Evolutionary conservation across 306 rosid species (phyloP).

Genomic region (Phaseolus lunatus): DNA sequence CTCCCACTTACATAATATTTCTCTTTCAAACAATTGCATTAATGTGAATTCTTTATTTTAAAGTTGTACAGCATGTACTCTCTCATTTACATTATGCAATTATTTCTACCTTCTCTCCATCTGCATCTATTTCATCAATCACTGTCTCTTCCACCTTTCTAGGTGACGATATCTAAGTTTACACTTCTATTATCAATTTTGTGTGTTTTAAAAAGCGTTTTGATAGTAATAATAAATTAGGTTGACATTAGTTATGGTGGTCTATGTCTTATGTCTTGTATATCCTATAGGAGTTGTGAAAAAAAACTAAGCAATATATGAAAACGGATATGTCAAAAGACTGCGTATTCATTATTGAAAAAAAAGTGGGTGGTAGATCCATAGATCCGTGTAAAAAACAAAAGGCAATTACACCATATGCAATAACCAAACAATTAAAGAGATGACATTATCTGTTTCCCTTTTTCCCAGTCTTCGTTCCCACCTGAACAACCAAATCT

Average conservation of each 20-base stretch:
- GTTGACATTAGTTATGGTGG: background rate
- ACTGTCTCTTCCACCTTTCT: background rate
- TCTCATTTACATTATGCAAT: background rate
- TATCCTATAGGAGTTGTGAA: too few species aligned
- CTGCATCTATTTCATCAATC: background rate
- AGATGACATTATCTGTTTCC: conserved; percentile 8
- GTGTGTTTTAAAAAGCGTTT: background rate
- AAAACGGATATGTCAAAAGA: background rate
- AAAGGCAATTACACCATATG: background rate
- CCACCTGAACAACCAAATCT: conserved; percentile 34
- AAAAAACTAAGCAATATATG: too few species aligned
- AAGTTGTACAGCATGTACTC: background rate
- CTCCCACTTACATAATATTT: too few species aligned
- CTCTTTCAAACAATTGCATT: background rate
- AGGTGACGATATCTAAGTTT: background rate
- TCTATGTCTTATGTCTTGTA: too few species aligned
- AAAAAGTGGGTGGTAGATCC: background rate
- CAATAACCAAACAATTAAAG: too few species aligned
- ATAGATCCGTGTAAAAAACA: conserved; percentile 21
- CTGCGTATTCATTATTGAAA: conserved; percentile 22
- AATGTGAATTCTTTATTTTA: background rate
- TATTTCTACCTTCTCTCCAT: background rate
- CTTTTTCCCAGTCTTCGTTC: conserved; percentile 30
- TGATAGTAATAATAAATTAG: background rate
- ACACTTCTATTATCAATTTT: background rate